Conservation (phyloP, 805 yeast genomes). For the Candida awuae region DNA sequence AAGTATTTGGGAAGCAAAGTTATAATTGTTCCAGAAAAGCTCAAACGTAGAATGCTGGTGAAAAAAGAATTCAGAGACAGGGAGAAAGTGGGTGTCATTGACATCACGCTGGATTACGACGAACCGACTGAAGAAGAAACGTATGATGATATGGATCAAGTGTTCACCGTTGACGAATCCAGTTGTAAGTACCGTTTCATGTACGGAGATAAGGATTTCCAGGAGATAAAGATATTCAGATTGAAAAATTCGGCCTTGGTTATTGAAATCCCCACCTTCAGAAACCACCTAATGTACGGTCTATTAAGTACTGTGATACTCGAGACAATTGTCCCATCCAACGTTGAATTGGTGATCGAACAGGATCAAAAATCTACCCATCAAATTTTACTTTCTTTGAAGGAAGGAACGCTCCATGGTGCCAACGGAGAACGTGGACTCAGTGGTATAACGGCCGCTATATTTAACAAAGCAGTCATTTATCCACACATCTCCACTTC, state of each 20-base stretch:
- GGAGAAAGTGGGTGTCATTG: conserved; percentile 2
- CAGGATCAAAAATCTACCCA: not conserved
- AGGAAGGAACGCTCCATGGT: not conserved
- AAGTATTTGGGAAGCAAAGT: not conserved
- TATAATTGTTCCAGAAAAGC: conserved; percentile 1
- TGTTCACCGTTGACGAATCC: not conserved
- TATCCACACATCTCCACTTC: not conserved
- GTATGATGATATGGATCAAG: conserved; percentile 5
- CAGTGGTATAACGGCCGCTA: not conserved
- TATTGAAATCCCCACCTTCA: conserved; percentile 3
- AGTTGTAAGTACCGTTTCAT: conserved; percentile 1
- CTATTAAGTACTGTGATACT: not conserved
- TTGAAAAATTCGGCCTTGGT: not conserved
- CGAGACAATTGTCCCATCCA: not conserved
- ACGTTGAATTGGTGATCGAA: not conserved
- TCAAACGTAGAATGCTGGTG: conserved; percentile 1
- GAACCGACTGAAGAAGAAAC: not conserved
- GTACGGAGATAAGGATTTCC: conserved; percentile 5
- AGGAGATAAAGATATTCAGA: not conserved
- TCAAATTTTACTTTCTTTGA: not conserved
- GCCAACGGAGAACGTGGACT: not conserved
- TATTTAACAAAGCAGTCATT: not conserved
- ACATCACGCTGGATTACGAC: not conserved
- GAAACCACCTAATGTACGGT: not conserved
- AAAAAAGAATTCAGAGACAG: conserved; percentile 1